Evolutionary conservation across 192 early-diverging fungal genomes (phyloP).

Genomic region (Lobosporangium transversale): DNA sequence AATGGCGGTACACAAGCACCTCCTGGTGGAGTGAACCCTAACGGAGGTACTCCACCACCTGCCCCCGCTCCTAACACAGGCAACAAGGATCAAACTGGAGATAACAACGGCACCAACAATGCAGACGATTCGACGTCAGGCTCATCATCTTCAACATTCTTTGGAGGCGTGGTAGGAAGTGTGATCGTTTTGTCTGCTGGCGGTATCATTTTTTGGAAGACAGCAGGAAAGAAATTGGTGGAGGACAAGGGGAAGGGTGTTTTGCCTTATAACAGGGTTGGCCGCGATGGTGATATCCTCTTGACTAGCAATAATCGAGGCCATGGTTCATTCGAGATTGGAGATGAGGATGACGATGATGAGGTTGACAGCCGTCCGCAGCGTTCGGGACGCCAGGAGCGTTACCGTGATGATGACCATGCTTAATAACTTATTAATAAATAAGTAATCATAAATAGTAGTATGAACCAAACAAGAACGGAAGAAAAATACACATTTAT

Average conservation of each 20-base stretch:
- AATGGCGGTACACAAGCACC: not conserved
- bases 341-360: conserved; percentile 48
- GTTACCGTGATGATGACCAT: conserved; percentile 46
- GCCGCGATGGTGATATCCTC: conserved; percentile 31
- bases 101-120: not conserved
- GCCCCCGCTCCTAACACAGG: not conserved
- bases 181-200: conserved; percentile 29
- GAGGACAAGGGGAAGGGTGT: conserved; percentile 53
- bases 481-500: no score
- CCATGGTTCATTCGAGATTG: conserved; percentile 49
- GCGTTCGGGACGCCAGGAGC: conserved; percentile 41
- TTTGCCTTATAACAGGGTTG: conserved; percentile 42
- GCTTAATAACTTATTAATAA: not conserved
- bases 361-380: conserved; percentile 26
- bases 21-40: conserved; percentile 10
- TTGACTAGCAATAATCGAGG: conserved; percentile 30
- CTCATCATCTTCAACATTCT: conserved; percentile 41
- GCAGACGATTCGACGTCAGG: not conserved
- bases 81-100: no score
- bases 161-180: conserved; percentile 42
- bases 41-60: not conserved
- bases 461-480: conserved; percentile 3
- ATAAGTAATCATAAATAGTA: not conserved
- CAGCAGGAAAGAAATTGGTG: conserved; percentile 39
- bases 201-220: conserved; percentile 51